Base-by-base conservation (phyloP, 805 yeast species). In the Yarrowia divulgata region DNA sequence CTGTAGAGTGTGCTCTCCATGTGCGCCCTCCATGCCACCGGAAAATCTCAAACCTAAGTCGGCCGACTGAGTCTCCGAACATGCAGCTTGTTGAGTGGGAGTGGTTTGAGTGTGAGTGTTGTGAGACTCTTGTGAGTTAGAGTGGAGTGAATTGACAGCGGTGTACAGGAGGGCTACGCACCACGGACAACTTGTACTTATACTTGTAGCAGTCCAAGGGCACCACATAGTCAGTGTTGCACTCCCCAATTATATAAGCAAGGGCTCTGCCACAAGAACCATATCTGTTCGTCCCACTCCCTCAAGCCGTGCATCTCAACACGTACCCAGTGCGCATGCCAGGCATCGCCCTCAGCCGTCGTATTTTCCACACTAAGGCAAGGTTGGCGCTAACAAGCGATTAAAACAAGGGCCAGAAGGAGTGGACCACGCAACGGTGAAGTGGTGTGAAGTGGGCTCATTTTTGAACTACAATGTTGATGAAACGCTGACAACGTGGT, bases 341-440 rank as follows among this genome's bases (percentile, higher is more conserved):
- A 49, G 10, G 55, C 55, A 49, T 32, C 39, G 5, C 12, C 5
- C n/a, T 10, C 19, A 14, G 18, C 32, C 58, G 32, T 54, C 58
- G 58, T 54, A 35, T 54, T 54, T 54, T 14, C 43, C 32, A 35
- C 43, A 13, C 58, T 37, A 54, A 54, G 58, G 58, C 58, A 54
- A 54, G 58, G 57, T 52, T 52, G 57, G 12, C 42, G 57, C 57
- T 23, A 23, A 23, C 29, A 23, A 23, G 29, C 29, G 29, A 23
- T 52, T n/a, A n/a, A n/a, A 52, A 35, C 9, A 32, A 45, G 48
- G 48, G 13, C 23, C 10, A 18, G 29, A 9, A 29, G 9, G 48
- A 45, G 4, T n/a, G 29, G 45, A 23, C 29, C 29, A 23, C 29
- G 29, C 29, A 23, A 23, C 18, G 48, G 34, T 2, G 16, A 39